phyloP scores from a whole-genome alignment of 176 grass and related monocot species.

The Carex parvula region DNA sequence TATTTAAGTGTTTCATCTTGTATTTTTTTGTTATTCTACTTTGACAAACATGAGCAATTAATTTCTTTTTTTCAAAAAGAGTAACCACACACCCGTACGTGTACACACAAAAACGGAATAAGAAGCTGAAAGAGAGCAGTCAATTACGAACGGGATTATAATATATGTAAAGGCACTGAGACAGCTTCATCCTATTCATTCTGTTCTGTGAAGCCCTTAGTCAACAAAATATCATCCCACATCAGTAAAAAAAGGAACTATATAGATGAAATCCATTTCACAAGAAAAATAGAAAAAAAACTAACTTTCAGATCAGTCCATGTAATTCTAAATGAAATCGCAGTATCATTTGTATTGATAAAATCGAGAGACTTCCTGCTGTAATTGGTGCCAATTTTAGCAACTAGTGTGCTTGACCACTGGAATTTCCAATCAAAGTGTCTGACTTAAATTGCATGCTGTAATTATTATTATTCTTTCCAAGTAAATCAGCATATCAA shows the following conservation, averaged over 20 bases:
- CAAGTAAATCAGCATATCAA: background rate
- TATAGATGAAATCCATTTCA: background rate
- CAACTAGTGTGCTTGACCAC: background rate
- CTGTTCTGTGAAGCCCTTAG: background rate
- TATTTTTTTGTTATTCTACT: background rate
- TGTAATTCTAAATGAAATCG: background rate
- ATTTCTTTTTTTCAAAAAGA: background rate
- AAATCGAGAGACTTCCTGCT: background rate
- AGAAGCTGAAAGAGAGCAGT: background rate
- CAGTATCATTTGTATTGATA: background rate
- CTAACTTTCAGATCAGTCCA: background rate
- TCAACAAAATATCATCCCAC: background rate
- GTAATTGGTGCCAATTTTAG: background rate
- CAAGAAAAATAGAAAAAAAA: background rate
- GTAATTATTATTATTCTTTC: background rate
- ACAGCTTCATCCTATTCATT: background rate
- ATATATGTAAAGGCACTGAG: background rate
- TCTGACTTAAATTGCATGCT: background rate
- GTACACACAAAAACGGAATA: slow-evolving; percentile 2
- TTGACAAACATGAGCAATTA: background rate
- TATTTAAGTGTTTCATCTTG: background rate
- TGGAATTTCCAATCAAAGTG: background rate
- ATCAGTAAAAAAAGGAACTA: background rate
- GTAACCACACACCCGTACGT: background rate
- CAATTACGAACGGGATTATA: background rate